A percentile compares a stretch with the other conserved stretches of the same genome.
Conservation (phyloP, 352 stramenopile species). For the Phytophthora citrophthora region DNA sequence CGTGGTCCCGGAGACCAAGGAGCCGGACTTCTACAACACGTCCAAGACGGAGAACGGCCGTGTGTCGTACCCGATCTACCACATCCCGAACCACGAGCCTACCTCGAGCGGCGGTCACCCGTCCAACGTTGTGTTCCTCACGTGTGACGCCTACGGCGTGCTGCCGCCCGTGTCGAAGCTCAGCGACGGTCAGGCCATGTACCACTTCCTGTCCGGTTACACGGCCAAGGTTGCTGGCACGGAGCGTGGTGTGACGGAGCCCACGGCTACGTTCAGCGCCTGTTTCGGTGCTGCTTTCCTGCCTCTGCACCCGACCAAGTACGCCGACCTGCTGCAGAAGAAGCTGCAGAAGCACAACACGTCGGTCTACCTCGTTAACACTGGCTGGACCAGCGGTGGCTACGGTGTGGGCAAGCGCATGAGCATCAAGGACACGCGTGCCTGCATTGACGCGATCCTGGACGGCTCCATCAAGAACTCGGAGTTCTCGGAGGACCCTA, state of each 20-base stretch:
- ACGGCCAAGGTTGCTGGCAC: constrained; percentile 99
- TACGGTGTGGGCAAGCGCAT: constrained; percentile 98
- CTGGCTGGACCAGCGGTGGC: constrained; percentile 95
- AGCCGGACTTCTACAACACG: constrained; percentile 96
- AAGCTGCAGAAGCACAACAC: constrained; percentile 96
- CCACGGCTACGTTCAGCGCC: constrained; percentile 95
- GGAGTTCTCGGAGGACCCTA: constrained; percentile 82
- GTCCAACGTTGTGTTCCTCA: constrained; percentile 98
- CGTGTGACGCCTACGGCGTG: constrained; percentile 98
- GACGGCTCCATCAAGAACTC: constrained; percentile 95
- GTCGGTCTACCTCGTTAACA: constrained; percentile 97
- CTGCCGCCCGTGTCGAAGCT: constrained; percentile 97
- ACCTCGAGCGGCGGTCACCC: constrained; percentile 93
- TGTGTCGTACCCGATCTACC: constrained; percentile 99
- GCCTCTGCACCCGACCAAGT: constrained; percentile 96
- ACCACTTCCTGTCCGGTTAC: constrained; percentile 99
- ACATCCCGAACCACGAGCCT: constrained; percentile 96
- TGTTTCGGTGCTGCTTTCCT: constrained; percentile 99
- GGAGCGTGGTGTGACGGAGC: constrained; percentile 97
- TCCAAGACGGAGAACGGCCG: constrained; percentile 98
- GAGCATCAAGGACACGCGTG: constrained; percentile 97
- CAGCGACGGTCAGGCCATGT: constrained; percentile 95
- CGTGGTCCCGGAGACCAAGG: constrained; percentile 72
- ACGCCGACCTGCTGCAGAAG: constrained; percentile 96
- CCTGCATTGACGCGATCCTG: constrained; percentile 96